Base-by-base conservation (phyloP, 2,329 filamentous ascomycete genomes). In the Coleophoma eucalyptorum region DNA sequence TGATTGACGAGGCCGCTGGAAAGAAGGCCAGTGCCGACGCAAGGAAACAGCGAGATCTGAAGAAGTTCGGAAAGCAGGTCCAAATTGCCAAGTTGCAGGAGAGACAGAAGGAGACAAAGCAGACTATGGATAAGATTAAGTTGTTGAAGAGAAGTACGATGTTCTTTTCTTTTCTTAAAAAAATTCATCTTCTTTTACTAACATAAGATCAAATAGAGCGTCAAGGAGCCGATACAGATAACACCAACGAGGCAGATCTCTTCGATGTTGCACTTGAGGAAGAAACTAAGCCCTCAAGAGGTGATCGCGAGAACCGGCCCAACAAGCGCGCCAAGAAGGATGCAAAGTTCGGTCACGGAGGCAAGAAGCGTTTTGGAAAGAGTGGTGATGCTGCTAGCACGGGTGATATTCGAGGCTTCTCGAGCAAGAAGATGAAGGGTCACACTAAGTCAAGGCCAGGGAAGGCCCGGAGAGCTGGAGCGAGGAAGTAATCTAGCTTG, bases 1-100 rank as follows among this genome's bases (percentile, higher is more conserved):
- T 97, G 63, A 80, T 96, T 55, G 92, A 97, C 64, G 90, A 95
- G 65, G 94, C 93, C 0, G 89, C 93, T 11, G 79, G 84, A 55
- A 96, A 96, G 79, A 96, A 96, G 77, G 93, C 94, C 1, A 82
- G 90, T 26, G 85, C 89, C 20, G 94, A 99, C 71, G 94, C 94
- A 6, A 83, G 91, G 67, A 91, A 91, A 73, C 86, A 93, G 75
- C 81, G 94, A 57, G 94, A 99, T 69, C 78, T 97, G 64, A 97
- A 97, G 84, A 99, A 97, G 75, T 99, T 97, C 68, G 94, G 94
- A 68, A 99, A 99, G 77, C 90, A 96, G 70, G 94, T 97, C 48
- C 94, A 99, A 76, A 83, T 96, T 53, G 92, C 92, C 53, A 97
- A 96, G 77, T 74, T 96, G 69, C 93, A 97, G 73, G 93, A 99